A percentile compares a stretch with the other conserved stretches of the same genome.
Evolutionary conservation across 257 asterid species (phyloP).

Genomic region (Mentha longifolia): DNA sequence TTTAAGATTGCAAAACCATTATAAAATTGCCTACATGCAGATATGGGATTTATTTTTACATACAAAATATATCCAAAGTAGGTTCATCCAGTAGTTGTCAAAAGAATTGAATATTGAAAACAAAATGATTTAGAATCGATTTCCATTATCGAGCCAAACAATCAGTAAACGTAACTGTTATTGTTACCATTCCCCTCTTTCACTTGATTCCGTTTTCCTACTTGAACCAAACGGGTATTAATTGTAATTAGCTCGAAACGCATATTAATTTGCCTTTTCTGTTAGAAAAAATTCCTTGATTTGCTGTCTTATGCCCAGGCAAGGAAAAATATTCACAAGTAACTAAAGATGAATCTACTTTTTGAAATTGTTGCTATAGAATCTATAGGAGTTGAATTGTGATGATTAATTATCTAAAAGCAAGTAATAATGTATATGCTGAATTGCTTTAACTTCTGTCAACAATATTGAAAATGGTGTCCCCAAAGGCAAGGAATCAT

Average conservation of each 20-base stretch:
- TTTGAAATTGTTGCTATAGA: slow-evolving; percentile 44
- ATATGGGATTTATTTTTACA: too few species aligned
- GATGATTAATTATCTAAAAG: slow-evolving; percentile 17
- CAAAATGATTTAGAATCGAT: too few species aligned
- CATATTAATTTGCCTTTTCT: slow-evolving; percentile 21
- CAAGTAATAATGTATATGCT: slow-evolving; percentile 33
- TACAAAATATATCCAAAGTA: too few species aligned
- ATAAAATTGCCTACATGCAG: neutral
- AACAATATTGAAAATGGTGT: slow-evolving; percentile 27
- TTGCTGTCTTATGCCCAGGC: slow-evolving; percentile 26
- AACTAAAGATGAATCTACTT: slow-evolving; percentile 41
- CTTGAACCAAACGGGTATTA: too few species aligned
- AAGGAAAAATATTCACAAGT: slow-evolving; percentile 29
- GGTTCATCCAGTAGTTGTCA: too few species aligned
- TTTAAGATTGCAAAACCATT: neutral
- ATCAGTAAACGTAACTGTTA: too few species aligned
- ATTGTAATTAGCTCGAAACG: neutral
- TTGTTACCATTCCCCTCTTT: too few species aligned
- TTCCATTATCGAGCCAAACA: too few species aligned
- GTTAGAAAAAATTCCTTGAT: slow-evolving; percentile 13
- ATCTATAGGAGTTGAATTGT: slow-evolving; percentile 23
- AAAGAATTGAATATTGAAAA: too few species aligned
- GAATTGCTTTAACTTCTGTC: slow-evolving; percentile 31
- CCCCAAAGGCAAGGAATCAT: slow-evolving; percentile 22
- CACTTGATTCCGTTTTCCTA: too few species aligned